These are phyloP conservation scores for Kluyveromyces nonfermentans DNA, from an alignment of 805 yeast genomes.

Conservation along the genomic window DNA sequence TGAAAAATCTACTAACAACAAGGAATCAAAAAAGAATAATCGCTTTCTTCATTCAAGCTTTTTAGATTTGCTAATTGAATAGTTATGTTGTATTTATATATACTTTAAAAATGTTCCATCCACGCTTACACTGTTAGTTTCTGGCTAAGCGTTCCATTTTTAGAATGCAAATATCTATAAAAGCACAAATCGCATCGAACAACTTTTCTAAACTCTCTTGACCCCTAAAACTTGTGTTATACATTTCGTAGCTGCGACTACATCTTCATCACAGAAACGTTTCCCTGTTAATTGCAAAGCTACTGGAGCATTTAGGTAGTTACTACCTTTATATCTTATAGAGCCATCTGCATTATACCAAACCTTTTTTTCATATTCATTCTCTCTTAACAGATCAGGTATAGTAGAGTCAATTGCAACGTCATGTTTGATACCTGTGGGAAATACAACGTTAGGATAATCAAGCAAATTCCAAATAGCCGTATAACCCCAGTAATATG, in stretches of 20 bases:
- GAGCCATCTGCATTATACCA: conserved; percentile 15
- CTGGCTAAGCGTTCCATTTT: too few species aligned
- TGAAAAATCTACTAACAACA: conserved; percentile 1
- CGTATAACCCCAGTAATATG: conserved; percentile 76
- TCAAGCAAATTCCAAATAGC: conserved; percentile 65
- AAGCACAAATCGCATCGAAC: not conserved
- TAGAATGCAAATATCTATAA: too few species aligned
- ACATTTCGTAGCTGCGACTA: conserved; percentile 37
- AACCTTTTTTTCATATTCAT: conserved; percentile 16
- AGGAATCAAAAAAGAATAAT: conserved; percentile 4
- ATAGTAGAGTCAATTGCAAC: conserved; percentile 35
- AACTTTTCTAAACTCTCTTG: conserved; percentile 8
- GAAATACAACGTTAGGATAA: conserved; percentile 56
- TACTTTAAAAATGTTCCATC: not conserved
- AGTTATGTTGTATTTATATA: not conserved
- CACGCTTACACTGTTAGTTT: too few species aligned
- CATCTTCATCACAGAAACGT: conserved; percentile 41
- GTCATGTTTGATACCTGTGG: conserved; percentile 53
- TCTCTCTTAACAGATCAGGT: conserved; percentile 9
- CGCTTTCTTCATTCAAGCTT: conserved; percentile 8
- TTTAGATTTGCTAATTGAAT: conserved; percentile 7
- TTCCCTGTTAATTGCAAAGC: conserved; percentile 42
- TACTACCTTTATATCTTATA: conserved; percentile 25
- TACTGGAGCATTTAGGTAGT: conserved; percentile 39
- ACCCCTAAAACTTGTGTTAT: conserved; percentile 27